phyloP scores from a whole-genome alignment of 2,329 filamentous ascomycete genomes.

The Boeremia lycopersici region DNA sequence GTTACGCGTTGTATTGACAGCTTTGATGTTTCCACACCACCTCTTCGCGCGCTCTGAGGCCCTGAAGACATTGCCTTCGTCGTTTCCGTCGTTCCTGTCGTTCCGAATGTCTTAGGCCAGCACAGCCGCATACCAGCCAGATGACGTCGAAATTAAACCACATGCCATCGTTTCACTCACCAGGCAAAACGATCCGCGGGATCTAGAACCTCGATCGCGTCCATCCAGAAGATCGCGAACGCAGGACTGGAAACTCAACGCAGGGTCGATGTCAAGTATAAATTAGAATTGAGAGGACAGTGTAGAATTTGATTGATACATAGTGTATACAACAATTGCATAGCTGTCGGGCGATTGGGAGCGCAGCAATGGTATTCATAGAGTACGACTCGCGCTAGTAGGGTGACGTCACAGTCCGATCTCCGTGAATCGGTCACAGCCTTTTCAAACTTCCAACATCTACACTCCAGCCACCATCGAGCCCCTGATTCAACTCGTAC shows the following conservation, averaged over 20 bases:
- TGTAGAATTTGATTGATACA: too few species aligned
- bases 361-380: not conserved
- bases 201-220: constrained; percentile 4
- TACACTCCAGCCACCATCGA: constrained; percentile 30
- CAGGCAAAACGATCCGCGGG: not conserved
- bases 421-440: constrained; percentile 1
- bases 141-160: constrained; percentile 7
- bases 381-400: not conserved
- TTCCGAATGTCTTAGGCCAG: not conserved
- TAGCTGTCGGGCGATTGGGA: too few species aligned
- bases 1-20: not conserved
- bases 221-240: not conserved
- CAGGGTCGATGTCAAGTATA: too few species aligned
- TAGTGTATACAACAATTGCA: too few species aligned
- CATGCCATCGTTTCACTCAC: constrained; percentile 3
- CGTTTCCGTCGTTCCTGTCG: constrained; percentile 8
- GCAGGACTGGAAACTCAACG: not conserved
- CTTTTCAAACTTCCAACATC: constrained; percentile 19
- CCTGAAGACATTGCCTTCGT: not conserved
- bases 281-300: too few species aligned
- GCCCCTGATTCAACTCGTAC: constrained; percentile 31
- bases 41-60: not conserved
- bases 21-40: not conserved
- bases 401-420: constrained; percentile 6
- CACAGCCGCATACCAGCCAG: not conserved